Conservation (phyloP, 2,329 filamentous ascomycete species). For the Cladosporium sphaerospermum region DNA sequence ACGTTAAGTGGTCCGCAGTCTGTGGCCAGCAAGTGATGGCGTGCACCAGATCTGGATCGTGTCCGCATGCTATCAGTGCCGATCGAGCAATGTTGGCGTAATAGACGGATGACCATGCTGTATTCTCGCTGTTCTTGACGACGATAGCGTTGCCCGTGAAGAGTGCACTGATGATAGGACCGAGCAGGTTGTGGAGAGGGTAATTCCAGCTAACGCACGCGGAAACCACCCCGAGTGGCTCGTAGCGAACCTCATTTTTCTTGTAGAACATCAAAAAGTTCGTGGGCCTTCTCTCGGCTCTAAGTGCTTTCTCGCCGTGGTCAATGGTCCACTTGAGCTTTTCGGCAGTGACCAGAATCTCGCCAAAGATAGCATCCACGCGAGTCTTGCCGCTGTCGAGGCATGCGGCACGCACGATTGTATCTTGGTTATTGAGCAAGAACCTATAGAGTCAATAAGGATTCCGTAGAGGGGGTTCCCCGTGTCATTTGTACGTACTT, state of each 20-base stretch:
- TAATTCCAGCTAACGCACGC: conserved; percentile 91
- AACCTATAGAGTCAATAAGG: conserved; percentile 40
- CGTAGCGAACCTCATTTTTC: conserved; percentile 80
- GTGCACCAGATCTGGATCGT: conserved; percentile 77
- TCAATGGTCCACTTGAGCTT: conserved; percentile 91
- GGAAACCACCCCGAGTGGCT: conserved; percentile 86
- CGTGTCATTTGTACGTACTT: conserved; percentile 38
- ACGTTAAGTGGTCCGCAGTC: conserved; percentile 73
- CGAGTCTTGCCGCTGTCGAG: conserved; percentile 95
- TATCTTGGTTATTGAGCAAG: conserved; percentile 80
- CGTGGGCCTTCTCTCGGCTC: conserved; percentile 67
- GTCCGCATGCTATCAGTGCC: conserved; percentile 74
- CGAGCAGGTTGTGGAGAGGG: conserved; percentile 83
- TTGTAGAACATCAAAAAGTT: conserved; percentile 96
- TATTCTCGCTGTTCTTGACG: conserved; percentile 92
- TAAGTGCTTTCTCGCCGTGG: conserved; percentile 78
- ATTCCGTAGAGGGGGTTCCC: no score
- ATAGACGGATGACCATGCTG: conserved; percentile 83
- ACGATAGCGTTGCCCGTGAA: conserved; percentile 89
- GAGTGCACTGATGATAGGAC: conserved; percentile 80
- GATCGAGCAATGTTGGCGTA: conserved; percentile 73
- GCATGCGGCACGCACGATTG: conserved; percentile 78
- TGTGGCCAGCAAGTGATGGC: conserved; percentile 82
- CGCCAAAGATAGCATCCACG: conserved; percentile 87
- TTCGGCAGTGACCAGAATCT: conserved; percentile 89